Evolutionary conservation across 768 basidiomycete genomes (phyloP).

Genomic region (Termitomyces sp.): DNA sequence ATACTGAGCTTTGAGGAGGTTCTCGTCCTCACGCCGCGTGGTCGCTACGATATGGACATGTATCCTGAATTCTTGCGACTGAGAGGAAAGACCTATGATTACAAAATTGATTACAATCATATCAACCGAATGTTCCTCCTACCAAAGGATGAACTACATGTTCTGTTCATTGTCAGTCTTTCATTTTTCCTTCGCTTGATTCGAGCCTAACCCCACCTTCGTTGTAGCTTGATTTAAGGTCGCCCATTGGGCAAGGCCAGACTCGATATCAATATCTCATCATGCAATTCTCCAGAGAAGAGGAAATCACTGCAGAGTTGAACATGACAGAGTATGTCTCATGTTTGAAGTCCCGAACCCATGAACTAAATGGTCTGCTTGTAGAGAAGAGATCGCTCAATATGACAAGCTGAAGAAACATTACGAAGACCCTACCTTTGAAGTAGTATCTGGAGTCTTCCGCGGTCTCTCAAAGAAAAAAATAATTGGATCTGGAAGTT

Average conservation of each 20-base stretch:
- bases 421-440: constrained; percentile 93
- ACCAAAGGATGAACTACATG: constrained; percentile 95
- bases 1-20: constrained; percentile 96
- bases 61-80: constrained; percentile 90
- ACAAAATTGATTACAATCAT: constrained; percentile 89
- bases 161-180: constrained; percentile 84
- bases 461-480: constrained; percentile 88
- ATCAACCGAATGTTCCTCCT: constrained; percentile 88
- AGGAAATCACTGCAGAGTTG: constrained; percentile 93
- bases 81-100: constrained; percentile 99
- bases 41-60: constrained; percentile 97
- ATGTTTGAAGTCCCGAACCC: not conserved
- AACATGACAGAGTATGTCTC: constrained; percentile 82
- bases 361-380: not conserved
- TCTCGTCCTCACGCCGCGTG: constrained; percentile 90
- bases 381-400: constrained; percentile 70
- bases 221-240: constrained; percentile 78
- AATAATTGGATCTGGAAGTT: constrained; percentile 81
- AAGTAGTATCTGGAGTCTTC: constrained; percentile 93
- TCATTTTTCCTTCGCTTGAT: not conserved
- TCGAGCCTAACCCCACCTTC: not conserved
- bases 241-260: constrained; percentile 95
- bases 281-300: constrained; percentile 96
- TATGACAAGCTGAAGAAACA: constrained; percentile 86
- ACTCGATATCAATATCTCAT: constrained; percentile 97